Percentiles rank a stretch among this genome's conserved stretches.
These are phyloP conservation scores for Exophiala viscosa DNA, from an alignment of 2,329 filamentous ascomycete species.

Conservation along the genomic window DNA sequence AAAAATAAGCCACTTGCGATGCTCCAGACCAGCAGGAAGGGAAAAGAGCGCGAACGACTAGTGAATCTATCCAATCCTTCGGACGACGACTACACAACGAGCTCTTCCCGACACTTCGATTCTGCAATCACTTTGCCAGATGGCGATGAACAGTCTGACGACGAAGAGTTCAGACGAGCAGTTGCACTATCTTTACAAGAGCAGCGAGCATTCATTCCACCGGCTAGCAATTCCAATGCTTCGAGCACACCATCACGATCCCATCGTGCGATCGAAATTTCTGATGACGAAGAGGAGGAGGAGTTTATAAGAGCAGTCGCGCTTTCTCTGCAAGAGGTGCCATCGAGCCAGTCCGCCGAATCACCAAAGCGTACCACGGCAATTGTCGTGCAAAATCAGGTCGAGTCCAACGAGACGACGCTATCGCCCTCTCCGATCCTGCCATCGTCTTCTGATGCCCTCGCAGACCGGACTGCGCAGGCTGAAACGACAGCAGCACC, in stretches of 20 bases:
- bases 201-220: conserved; percentile 1
- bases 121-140: neutral
- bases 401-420: neutral
- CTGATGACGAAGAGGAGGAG: neutral
- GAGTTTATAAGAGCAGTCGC: neutral
- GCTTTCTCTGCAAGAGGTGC: neutral
- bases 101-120: neutral
- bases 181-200: conserved; percentile 32
- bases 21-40: conserved; percentile 3
- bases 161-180: conserved; percentile 35
- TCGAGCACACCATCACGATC: neutral
- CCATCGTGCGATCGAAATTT: too few species aligned
- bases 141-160: conserved; percentile 20
- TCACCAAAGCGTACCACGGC: too few species aligned
- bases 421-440: neutral
- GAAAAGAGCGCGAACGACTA: conserved; percentile 3
- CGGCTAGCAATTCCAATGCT: too few species aligned
- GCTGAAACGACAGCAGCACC: neutral
- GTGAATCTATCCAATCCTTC: conserved; percentile 12
- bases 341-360: too few species aligned
- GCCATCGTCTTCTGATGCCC: neutral
- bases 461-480: neutral
- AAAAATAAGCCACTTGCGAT: neutral
- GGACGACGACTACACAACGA: neutral
- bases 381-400: too few species aligned